These are phyloP conservation scores for Eragrostis curvula DNA, from an alignment of 176 grass and related monocot genomes.

Conservation along the genomic window DNA sequence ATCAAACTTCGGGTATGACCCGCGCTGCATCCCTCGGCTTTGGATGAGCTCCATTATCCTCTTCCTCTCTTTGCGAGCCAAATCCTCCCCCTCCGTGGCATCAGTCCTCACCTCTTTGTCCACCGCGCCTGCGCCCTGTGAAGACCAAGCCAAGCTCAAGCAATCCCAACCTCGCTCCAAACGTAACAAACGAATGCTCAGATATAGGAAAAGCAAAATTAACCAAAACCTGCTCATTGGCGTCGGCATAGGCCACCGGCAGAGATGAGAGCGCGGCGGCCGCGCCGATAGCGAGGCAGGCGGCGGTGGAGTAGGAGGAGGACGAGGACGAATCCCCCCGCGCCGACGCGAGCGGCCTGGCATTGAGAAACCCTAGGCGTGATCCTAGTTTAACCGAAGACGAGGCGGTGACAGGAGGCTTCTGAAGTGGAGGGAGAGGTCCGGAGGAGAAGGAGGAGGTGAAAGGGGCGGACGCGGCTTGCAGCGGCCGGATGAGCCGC, in stretches of 20 bases:
- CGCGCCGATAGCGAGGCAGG: slow-evolving; percentile 40
- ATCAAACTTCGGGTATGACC: slow-evolving; percentile 70
- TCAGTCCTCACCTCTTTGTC: slow-evolving; percentile 21
- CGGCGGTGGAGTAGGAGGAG: not conserved
- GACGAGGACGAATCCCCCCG: not conserved
- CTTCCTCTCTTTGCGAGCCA: slow-evolving; percentile 65
- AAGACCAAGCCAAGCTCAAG: slow-evolving; percentile 28
- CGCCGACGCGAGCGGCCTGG: not conserved
- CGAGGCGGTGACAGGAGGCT: slow-evolving; percentile 30
- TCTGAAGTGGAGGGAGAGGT: slow-evolving; percentile 30
- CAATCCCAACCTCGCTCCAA: not conserved
- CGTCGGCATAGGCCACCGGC: slow-evolving; percentile 60
- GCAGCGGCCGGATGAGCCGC: slow-evolving; percentile 37
- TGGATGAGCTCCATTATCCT: slow-evolving; percentile 62
- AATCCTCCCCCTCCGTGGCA: slow-evolving; percentile 39
- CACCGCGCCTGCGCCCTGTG: slow-evolving; percentile 28
- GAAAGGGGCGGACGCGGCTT: slow-evolving; percentile 10
- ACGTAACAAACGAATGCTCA: not conserved
- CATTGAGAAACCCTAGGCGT: slow-evolving; percentile 10
- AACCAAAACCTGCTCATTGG: slow-evolving; percentile 36
- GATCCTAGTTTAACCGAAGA: slow-evolving; percentile 23
- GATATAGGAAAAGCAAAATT: not conserved
- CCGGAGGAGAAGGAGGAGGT: slow-evolving; percentile 1
- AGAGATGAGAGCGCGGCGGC: slow-evolving; percentile 43
- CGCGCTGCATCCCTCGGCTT: slow-evolving; percentile 57